phyloP scores from a whole-genome alignment of 306 rosid species.

The Cercis canadensis region DNA sequence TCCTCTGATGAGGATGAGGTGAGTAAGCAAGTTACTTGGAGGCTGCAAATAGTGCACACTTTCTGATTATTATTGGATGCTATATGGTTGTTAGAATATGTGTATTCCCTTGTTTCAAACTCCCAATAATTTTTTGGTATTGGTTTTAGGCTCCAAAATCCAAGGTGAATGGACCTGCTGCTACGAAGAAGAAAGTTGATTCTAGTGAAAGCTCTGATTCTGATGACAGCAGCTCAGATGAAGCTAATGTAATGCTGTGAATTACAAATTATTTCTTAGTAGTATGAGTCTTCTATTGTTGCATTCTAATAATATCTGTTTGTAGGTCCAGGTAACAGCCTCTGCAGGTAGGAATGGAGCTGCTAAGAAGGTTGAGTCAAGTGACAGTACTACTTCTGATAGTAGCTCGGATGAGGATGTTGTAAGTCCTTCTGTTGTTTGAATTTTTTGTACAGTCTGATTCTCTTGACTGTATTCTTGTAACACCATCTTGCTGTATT shows the following conservation, averaged over 20 bases:
- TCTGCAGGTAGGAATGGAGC: background rate
- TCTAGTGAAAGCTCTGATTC: slow-evolving; percentile 41
- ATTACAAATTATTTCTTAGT: no score
- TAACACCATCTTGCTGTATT: background rate
- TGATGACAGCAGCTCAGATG: slow-evolving; percentile 33
- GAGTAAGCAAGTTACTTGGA: slow-evolving; percentile 18
- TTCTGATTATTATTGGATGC: background rate
- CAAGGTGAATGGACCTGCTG: slow-evolving; percentile 38
- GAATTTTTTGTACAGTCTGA: background rate
- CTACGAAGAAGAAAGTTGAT: slow-evolving; percentile 34
- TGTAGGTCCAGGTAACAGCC: no score
- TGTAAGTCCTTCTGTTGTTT: background rate
- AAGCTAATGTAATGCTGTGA: slow-evolving; percentile 27
- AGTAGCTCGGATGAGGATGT: slow-evolving; percentile 20
- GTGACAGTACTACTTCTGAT: slow-evolving; percentile 19
- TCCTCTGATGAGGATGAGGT: slow-evolving; percentile 54
- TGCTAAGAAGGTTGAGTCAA: slow-evolving; percentile 19
- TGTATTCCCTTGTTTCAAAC: background rate
- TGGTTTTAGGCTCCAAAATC: slow-evolving; percentile 52
- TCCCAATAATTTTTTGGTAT: background rate
- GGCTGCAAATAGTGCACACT: background rate
- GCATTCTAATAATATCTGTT: no score
- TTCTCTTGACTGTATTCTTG: background rate
- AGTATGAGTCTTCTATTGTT: no score
- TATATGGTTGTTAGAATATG: background rate